These are phyloP conservation scores for Aspergillaceae sp. DNA, from an alignment of 2,329 filamentous ascomycete species.

Conservation along the genomic window DNA sequence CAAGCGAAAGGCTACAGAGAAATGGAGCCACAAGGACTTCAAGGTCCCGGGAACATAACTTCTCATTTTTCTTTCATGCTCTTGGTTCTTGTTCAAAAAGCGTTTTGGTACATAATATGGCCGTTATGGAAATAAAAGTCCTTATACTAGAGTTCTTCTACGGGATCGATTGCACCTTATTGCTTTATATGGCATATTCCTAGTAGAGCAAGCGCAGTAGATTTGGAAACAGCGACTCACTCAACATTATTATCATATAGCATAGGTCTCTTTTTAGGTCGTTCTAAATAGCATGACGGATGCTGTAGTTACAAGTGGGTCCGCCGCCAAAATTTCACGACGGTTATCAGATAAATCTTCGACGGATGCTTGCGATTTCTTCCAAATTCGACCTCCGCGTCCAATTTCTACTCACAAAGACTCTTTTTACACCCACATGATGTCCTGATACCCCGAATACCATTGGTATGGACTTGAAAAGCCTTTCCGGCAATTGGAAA, in stretches of 20 bases:
- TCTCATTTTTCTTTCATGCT: constrained; percentile 14
- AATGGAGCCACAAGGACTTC: constrained; percentile 98
- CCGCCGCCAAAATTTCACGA: constrained; percentile 12
- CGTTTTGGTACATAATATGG: constrained; percentile 1
- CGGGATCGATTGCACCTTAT: not conserved
- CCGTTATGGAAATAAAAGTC: not conserved
- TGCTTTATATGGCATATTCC: constrained; percentile 1
- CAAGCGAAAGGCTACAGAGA: constrained; percentile 77
- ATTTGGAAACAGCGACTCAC: not conserved
- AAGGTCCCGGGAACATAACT: constrained; percentile 38
- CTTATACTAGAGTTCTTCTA: not conserved
- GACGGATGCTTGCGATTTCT: not conserved
- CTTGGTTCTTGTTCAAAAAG: not conserved
- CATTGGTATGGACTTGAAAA: constrained; percentile 35
- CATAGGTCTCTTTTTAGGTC: not conserved
- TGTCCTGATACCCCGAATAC: constrained; percentile 11
- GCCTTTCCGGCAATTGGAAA: constrained; percentile 44
- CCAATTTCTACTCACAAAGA: not conserved
- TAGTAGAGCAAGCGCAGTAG: not conserved
- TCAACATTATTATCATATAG: no score
- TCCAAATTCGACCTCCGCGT: not conserved
- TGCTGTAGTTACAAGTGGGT: constrained; percentile 6
- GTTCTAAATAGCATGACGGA: not conserved
- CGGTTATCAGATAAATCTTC: not conserved
- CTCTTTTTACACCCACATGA: constrained; percentile 7